These are phyloP conservation scores for Platanthera guangdongensis DNA, from an alignment of 106 monocot species.

Conservation along the genomic window DNA sequence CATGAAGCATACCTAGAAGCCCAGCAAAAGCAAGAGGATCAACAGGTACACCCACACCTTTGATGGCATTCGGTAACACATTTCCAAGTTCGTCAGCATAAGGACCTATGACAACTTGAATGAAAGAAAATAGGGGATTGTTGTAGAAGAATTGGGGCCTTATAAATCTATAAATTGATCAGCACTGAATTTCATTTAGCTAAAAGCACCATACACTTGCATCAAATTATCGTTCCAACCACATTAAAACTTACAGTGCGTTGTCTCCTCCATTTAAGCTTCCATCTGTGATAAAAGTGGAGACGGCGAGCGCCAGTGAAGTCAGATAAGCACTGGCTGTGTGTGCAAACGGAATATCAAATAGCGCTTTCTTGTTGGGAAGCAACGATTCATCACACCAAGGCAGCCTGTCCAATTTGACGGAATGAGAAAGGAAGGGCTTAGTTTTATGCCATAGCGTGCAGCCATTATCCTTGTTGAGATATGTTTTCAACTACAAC, in stretches of 20 bases:
- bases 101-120: conserved; percentile 69
- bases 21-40: conserved; percentile 94
- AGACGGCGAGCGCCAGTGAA: conserved; percentile 54
- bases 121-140: conserved; percentile 78
- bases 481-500: conserved; percentile 24
- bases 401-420: conserved; percentile 92
- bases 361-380: conserved; percentile 79
- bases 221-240: not conserved
- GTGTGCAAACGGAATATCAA: conserved; percentile 79
- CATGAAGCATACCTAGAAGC: conserved; percentile 44
- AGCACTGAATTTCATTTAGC: not conserved
- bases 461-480: conserved; percentile 66
- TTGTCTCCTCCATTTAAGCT: conserved; percentile 90
- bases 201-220: not conserved
- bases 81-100: conserved; percentile 85
- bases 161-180: conserved; percentile 52
- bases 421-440: conserved; percentile 84
- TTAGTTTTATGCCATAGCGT: conserved; percentile 73
- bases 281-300: conserved; percentile 79
- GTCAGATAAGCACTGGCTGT: conserved; percentile 83
- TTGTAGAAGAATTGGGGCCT: conserved; percentile 90
- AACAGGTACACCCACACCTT: conserved; percentile 91
- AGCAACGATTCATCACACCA: conserved; percentile 75
- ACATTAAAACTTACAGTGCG: conserved; percentile 50
- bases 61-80: conserved; percentile 83